Base-by-base conservation (phyloP, 306 rosid genomes). In the Luffa acutangula region DNA sequence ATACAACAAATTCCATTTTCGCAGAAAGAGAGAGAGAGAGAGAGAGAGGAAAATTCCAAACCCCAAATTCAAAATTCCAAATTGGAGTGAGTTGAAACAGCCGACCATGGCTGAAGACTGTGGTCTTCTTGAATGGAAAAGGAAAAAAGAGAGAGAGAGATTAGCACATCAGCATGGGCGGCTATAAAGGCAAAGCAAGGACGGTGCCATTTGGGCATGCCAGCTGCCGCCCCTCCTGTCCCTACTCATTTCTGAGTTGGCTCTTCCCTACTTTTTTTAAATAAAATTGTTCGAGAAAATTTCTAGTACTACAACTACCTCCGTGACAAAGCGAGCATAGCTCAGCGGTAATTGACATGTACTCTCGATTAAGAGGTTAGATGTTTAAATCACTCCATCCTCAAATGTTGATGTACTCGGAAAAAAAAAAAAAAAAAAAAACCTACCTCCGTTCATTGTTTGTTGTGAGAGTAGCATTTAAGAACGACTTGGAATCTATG, bases 81-180 rank as follows among this genome's bases (percentile, higher is more conserved):
- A 74, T 51, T 52, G 78, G 62, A 74, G 57, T 51, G 59, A 74
- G 33, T 31, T 18, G 25, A 73, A 49, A 51, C 11, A 49, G 43
- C 43, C 59, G 78, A 73, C 78, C 60, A 73, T 73, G 20, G 20
- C 14, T 73, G 31, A 74, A 74, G 78, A 17, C 17, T 33, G 12
- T 33, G 42, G 65, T 57, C 63, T 60, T 3, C 2, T 60, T 21
- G 20, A 1, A 67, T n/a, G 52, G 34, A 25, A 49, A 46, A 15
- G 1, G 37, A 6, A 0, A 6, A 65, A 33, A 37, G 25, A 37
- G 3, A 60, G 36, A 10, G 9, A 42, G 18, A 41, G 20, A 20
- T 67, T n/a, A 39, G 7, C 63, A 74, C 60, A 9, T 74, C 63
- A 52, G 78, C 78, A 49, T 51, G 46, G 78, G 77, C 77, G 77